Percentiles rank a stretch among this genome's conserved stretches.
These are phyloP conservation scores for Aspergillus sp. DNA, from an alignment of 2,329 filamentous ascomycete species.

Conservation along the genomic window DNA sequence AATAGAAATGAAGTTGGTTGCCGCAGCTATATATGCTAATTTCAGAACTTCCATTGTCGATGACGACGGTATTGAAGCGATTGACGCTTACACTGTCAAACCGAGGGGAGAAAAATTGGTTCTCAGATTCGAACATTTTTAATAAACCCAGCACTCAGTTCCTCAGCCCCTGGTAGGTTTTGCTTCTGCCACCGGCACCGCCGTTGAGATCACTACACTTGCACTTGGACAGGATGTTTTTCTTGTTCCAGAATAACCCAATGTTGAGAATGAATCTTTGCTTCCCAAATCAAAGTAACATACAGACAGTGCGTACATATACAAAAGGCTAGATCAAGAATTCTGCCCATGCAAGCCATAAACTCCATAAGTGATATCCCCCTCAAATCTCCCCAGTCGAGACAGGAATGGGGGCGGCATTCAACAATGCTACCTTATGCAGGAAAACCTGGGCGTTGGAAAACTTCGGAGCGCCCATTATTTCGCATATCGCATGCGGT, in stretches of 20 bases:
- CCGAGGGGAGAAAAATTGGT: slow-evolving; percentile 60
- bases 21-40: slow-evolving; percentile 70
- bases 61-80: slow-evolving; percentile 63
- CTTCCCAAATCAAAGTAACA: slow-evolving; percentile 10
- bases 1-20: slow-evolving; percentile 70
- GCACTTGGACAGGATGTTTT: not conserved
- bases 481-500: not conserved
- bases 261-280: not conserved
- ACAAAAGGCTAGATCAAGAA: slow-evolving; percentile 5
- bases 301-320: slow-evolving; percentile 13
- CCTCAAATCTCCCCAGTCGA: not conserved
- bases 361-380: slow-evolving; percentile 9
- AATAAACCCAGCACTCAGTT: not conserved
- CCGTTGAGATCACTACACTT: not conserved
- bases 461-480: not conserved
- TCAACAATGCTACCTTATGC: not conserved
- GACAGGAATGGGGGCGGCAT: not conserved
- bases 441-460: not conserved
- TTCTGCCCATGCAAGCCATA: slow-evolving; percentile 6
- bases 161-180: not conserved
- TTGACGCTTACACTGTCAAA: slow-evolving; percentile 63
- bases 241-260: not conserved
- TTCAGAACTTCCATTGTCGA: slow-evolving; percentile 62
- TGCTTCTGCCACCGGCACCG: not conserved
- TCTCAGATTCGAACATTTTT: slow-evolving; percentile 51